Percentiles rank a stretch among this genome's conserved stretches.
phyloP scores from a whole-genome alignment of 2,329 filamentous ascomycete genomes.

The Emergomyces orientalis region DNA sequence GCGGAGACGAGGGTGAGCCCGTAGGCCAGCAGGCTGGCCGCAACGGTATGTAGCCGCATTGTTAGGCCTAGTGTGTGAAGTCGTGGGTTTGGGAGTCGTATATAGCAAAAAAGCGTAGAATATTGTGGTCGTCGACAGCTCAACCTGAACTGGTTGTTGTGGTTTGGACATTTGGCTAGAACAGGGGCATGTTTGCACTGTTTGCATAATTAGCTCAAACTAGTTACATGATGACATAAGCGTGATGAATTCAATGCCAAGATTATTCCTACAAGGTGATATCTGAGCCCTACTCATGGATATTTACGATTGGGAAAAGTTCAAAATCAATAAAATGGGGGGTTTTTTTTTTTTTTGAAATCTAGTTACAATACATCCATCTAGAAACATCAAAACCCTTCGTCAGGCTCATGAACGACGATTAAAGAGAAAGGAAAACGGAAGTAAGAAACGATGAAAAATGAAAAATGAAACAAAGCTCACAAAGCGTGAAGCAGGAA shows the following conservation, averaged over 20 bases:
- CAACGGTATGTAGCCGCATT: slow-evolving; percentile 58
- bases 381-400: too few species aligned
- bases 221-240: background rate
- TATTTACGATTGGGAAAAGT: too few species aligned
- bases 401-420: background rate
- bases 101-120: background rate
- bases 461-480: background rate
- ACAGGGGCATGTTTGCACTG: slow-evolving; percentile 13
- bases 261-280: too few species aligned
- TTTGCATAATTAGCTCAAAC: slow-evolving; percentile 6
- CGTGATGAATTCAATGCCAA: too few species aligned
- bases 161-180: slow-evolving; percentile 6
- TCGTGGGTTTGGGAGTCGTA: background rate
- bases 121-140: background rate
- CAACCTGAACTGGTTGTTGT: background rate
- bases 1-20: slow-evolving; percentile 63
- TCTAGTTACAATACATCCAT: background rate
- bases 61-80: slow-evolving; percentile 10
- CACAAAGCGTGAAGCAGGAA: background rate
- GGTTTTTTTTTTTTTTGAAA: background rate
- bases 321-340: too few species aligned
- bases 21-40: slow-evolving; percentile 61
- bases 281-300: too few species aligned
- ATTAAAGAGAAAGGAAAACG: too few species aligned
- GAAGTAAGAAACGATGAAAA: too few species aligned